Evolutionary conservation across 129 eudicot genomes (phyloP).

Genomic region (Dittrichia graveolens): DNA sequence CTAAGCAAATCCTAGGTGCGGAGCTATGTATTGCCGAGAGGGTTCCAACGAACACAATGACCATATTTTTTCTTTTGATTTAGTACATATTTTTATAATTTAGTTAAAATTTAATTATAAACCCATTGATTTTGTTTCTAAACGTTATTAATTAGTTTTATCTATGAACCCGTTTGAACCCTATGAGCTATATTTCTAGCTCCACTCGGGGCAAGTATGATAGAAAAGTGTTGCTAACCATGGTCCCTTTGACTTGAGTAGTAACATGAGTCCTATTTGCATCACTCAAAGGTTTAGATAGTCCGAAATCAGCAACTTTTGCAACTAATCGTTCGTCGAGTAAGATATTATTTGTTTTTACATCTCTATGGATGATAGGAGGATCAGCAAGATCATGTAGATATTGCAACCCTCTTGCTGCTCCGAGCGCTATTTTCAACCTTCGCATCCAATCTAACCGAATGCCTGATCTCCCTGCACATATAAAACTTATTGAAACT

Average conservation of each 20-base stretch:
- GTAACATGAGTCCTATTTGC: slow-evolving; percentile 35
- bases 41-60: too few relatives aligned
- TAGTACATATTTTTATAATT: too few relatives aligned
- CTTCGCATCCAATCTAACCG: slow-evolving; percentile 48
- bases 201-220: not conserved
- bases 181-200: not conserved
- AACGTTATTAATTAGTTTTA: too few relatives aligned
- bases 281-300: slow-evolving; percentile 38
- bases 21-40: too few relatives aligned
- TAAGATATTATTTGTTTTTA: slow-evolving; percentile 52
- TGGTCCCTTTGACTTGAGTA: slow-evolving; percentile 59
- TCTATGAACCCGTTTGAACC: not conserved
- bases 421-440: slow-evolving; percentile 51
- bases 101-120: too few relatives aligned
- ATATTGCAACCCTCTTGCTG: slow-evolving; percentile 54
- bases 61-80: too few relatives aligned
- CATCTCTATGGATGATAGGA: slow-evolving; percentile 56
- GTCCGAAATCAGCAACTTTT: slow-evolving; percentile 60
- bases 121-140: too few relatives aligned
- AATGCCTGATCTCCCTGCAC: slow-evolving; percentile 49
- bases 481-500: not conserved
- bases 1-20: too few relatives aligned
- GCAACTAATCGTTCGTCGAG: slow-evolving; percentile 51
- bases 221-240: slow-evolving; percentile 34
- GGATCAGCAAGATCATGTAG: slow-evolving; percentile 57